Conservation (phyloP, 805 yeast species). For the Lipomyces oligophaga region DNA sequence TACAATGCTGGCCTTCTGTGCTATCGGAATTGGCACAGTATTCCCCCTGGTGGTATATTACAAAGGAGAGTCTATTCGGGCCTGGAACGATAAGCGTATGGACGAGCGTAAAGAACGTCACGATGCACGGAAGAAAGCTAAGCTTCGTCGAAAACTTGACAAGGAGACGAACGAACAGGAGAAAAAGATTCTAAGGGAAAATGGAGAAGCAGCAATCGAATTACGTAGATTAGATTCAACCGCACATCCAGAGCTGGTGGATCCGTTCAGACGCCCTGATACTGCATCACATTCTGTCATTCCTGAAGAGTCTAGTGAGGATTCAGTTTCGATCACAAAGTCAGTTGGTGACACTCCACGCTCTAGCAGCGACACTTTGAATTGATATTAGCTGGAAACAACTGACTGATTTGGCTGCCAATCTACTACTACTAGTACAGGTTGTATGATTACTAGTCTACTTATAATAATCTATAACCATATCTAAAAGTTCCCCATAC, state of each 20-base stretch:
- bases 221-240: neutral
- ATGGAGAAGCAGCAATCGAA: slow-evolving; percentile 2
- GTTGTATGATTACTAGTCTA: too few species aligned
- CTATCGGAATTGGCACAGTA: slow-evolving; percentile 55
- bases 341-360: too few species aligned
- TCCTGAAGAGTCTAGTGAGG: neutral
- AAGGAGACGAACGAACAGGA: slow-evolving; percentile 3
- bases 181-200: neutral
- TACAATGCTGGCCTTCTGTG: slow-evolving; percentile 60
- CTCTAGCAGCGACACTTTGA: too few species aligned
- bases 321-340: neutral
- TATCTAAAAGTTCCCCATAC: neutral
- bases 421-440: too few species aligned
- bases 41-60: slow-evolving; percentile 54
- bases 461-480: too few species aligned
- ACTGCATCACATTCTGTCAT: too few species aligned
- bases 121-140: slow-evolving; percentile 9
- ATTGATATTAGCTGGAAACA: too few species aligned
- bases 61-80: slow-evolving; percentile 55
- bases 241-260: too few species aligned
- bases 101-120: slow-evolving; percentile 10
- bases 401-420: too few species aligned
- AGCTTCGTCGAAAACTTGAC: slow-evolving; percentile 3
- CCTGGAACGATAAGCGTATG: slow-evolving; percentile 39
- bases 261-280: too few species aligned